Evolutionary conservation across 2,329 filamentous ascomycete species (phyloP).

Genomic region (Phoma herbarum): DNA sequence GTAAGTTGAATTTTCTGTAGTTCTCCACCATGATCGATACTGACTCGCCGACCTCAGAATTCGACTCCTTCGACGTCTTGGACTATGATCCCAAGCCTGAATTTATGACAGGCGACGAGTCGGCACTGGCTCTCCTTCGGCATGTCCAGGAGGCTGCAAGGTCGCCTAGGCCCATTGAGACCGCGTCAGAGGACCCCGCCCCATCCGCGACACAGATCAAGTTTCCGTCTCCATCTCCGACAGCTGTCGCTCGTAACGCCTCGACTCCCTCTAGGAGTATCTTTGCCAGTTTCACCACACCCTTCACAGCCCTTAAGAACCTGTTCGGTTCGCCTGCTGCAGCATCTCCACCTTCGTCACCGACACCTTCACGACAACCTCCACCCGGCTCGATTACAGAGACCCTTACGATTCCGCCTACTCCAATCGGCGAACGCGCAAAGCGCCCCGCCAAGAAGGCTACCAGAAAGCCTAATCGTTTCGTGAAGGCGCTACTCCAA

Average conservation of each 20-base stretch:
- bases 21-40: conserved; percentile 13
- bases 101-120: conserved; percentile 29
- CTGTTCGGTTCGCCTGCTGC: conserved; percentile 20
- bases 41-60: conserved; percentile 28
- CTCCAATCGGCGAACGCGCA: conserved; percentile 39
- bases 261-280: conserved; percentile 14
- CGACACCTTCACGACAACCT: conserved; percentile 24
- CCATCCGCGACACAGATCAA: not conserved
- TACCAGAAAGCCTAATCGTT: conserved; percentile 23
- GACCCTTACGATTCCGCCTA: conserved; percentile 37
- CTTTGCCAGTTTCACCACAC: conserved; percentile 26
- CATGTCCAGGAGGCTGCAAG: conserved; percentile 32
- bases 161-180: not conserved
- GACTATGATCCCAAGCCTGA: conserved; percentile 20
- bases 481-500: conserved; percentile 30
- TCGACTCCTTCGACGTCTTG: conserved; percentile 27
- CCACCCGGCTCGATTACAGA: conserved; percentile 32
- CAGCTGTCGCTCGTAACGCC: not conserved
- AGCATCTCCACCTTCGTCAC: conserved; percentile 15
- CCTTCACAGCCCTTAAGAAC: conserved; percentile 36
- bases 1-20: conserved; percentile 22
- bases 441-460: conserved; percentile 27
- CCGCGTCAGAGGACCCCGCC: not conserved
- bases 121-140: conserved; percentile 34
- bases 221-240: not conserved